Base-by-base conservation (phyloP, 306 rosid genomes). In the Psophocarpus tetragonolobus region DNA sequence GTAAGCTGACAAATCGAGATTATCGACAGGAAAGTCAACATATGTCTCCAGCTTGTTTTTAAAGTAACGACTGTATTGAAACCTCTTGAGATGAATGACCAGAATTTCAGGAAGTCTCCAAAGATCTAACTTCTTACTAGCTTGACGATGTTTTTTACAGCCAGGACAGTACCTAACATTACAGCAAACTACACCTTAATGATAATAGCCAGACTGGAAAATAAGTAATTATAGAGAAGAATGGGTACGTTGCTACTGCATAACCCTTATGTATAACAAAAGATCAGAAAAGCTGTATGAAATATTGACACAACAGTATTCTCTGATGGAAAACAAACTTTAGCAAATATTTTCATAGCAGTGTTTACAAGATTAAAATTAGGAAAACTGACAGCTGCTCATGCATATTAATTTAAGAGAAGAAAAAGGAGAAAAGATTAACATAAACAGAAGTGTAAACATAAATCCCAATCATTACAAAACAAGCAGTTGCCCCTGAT, bases 101-200 rank as follows among this genome's bases (percentile, higher is more conserved):
- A 95, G 84, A 85, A 95, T 90, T 87, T 92, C 97, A 38, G 99
- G 99, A 71, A 95, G 94, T 86, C 97, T 95, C 97, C 99, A 95
- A 57, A 95, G 97, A 77, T 95, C 99, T 80, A 95, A 88, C 90
- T 92, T 95, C 84, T 95, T 95, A 81, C 95, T 90, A 63, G 99
- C 99, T 81, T 95, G 99, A 67, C 90, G 79, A 79, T 87, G 99
- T 77, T 84, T 56, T 90, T 95, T 90, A 87, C 99, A 95, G 79
- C 84, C 81, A 54, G 99, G 99, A 81, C 99, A 95, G 67, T 83
- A 95, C 99, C 99, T 95, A 81, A 78, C 66, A 81, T 33, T 42
- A 63, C 20, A 74, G 39, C 77, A 53, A 50, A 74, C 42, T 14
- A 33, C 48, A 78, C 60, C 71, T 87, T 73, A 80, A n/a, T n/a